phyloP scores from a whole-genome alignment of 257 asterid genomes.

The Gentiana straminea region DNA sequence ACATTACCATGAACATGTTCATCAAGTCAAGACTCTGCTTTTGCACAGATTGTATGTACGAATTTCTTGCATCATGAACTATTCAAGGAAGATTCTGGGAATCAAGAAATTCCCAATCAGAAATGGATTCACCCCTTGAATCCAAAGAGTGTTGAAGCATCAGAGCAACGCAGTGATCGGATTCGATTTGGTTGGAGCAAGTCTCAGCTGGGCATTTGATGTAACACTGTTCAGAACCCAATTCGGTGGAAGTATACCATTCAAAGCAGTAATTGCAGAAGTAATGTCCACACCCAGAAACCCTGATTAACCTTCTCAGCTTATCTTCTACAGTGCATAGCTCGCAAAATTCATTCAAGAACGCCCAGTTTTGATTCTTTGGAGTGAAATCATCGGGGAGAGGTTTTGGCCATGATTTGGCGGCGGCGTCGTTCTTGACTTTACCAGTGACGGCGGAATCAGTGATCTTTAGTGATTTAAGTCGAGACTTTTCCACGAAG shows the following conservation, averaged over 20 bases:
- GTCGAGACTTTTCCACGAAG: too few species aligned
- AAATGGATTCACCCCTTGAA: constrained; percentile 29
- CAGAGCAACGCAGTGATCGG: constrained; percentile 12
- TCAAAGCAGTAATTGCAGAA: constrained; percentile 41
- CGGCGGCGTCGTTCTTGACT: too few species aligned
- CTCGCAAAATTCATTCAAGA: constrained; percentile 21
- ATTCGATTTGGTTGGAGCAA: constrained; percentile 27
- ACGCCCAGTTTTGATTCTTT: too few species aligned
- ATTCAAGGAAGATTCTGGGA: constrained; percentile 10
- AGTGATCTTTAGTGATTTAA: too few species aligned
- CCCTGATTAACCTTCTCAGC: constrained; percentile 12
- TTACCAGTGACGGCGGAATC: too few species aligned
- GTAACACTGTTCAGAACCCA: not conserved
- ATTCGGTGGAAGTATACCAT: constrained; percentile 18
- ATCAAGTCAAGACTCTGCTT: too few species aligned
- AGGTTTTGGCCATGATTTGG: too few species aligned
- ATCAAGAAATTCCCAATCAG: constrained; percentile 25
- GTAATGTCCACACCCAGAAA: constrained; percentile 25
- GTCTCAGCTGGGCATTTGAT: constrained; percentile 42
- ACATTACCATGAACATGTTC: too few species aligned
- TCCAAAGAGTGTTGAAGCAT: constrained; percentile 10
- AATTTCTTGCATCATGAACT: too few species aligned
- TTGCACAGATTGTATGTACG: too few species aligned
- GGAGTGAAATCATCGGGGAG: not conserved
- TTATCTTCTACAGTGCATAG: constrained; percentile 40